phyloP scores from a whole-genome alignment of 257 asterid species.

The Nicotiana sylvestris region DNA sequence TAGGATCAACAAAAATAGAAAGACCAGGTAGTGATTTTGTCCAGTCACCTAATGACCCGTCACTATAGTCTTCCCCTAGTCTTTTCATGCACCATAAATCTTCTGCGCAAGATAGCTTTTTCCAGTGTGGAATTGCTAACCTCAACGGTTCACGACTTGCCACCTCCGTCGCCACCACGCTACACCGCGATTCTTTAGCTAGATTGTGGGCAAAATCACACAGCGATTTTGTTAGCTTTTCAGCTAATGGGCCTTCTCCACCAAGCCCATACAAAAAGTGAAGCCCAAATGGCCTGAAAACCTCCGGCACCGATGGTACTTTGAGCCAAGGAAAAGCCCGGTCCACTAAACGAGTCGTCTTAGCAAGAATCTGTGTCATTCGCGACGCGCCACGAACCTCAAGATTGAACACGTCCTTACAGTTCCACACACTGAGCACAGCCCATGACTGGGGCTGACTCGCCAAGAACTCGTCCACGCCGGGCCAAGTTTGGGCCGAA shows the following conservation, averaged over 20 bases:
- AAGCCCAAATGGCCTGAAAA: conserved; percentile 79
- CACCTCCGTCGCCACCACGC: conserved; percentile 92
- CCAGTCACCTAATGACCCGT: conserved; percentile 84
- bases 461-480: conserved; percentile 37
- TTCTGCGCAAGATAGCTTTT: conserved; percentile 73
- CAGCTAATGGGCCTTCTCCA: conserved; percentile 68
- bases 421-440: conserved; percentile 80
- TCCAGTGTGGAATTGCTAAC: conserved; percentile 77
- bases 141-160: conserved; percentile 58
- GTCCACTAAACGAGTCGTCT: conserved; percentile 59
- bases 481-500: conserved; percentile 51
- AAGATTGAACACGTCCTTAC: conserved; percentile 62
- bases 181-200: conserved; percentile 56
- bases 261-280: conserved; percentile 85
- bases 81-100: conserved; percentile 90
- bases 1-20: conserved; percentile 92
- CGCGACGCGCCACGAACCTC: conserved; percentile 89
- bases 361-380: conserved; percentile 37
- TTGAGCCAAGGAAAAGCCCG: conserved; percentile 72
- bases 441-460: conserved; percentile 81
- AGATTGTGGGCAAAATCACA: conserved; percentile 67
- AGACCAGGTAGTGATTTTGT: conserved; percentile 66
- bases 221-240: conserved; percentile 22
- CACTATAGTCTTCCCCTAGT: conserved; percentile 67
- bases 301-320: conserved; percentile 72